These are phyloP conservation scores for Leccinum subgranulosum DNA, from an alignment of 768 basidiomycete genomes.

Conservation along the genomic window DNA sequence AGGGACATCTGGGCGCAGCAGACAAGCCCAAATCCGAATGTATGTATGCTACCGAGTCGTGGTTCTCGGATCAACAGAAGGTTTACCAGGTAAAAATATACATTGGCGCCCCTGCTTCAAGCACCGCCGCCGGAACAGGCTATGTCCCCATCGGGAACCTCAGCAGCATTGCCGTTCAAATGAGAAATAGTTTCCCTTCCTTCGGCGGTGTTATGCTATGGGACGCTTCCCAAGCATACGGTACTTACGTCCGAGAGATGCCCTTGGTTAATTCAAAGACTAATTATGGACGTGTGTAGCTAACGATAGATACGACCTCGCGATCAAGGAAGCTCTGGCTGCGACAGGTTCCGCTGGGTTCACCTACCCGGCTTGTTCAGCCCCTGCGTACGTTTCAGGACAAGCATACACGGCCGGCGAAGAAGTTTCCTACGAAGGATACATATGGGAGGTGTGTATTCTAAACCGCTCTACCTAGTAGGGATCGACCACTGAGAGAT, in stretches of 20 bases:
- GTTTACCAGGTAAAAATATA: conserved; percentile 37
- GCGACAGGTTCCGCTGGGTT: conserved; percentile 69
- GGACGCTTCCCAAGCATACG: conserved; percentile 42
- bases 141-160: conserved; percentile 35
- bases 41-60: conserved; percentile 14
- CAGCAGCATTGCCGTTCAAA: conserved; percentile 30
- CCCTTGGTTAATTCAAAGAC: not conserved
- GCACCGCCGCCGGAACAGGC: conserved; percentile 40
- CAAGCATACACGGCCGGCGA: conserved; percentile 49
- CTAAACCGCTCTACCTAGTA: not conserved
- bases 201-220: conserved; percentile 46
- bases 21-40: conserved; percentile 40
- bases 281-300: conserved; percentile 29
- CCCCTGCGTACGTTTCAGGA: conserved; percentile 50
- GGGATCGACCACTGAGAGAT: not conserved
- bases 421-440: conserved; percentile 54
- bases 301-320: conserved; percentile 57
- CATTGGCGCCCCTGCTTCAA: conserved; percentile 41
- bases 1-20: conserved; percentile 47
- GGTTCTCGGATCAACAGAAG: not conserved
- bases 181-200: conserved; percentile 38
- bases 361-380: conserved; percentile 58
- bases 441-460: conserved; percentile 57
- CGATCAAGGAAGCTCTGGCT: conserved; percentile 56
- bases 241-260: conserved; percentile 10